Base-by-base conservation (phyloP, 306 rosid species). In the Styphnolobium japonicum region DNA sequence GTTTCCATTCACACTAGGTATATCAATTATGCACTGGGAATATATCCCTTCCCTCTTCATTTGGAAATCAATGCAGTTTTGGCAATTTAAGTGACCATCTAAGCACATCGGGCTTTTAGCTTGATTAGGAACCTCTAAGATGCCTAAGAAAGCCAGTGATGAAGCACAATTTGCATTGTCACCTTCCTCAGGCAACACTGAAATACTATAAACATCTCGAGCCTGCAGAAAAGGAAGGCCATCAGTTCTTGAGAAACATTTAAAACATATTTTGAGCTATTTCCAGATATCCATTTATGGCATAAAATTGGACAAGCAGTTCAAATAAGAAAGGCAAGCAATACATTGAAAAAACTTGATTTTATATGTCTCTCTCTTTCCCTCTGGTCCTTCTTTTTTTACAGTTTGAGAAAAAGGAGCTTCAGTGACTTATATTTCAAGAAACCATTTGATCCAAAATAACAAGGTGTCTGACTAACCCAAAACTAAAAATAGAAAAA, bases 1-100 rank as follows among this genome's bases (percentile, higher is more conserved):
- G 85, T 83, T 76, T 57, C 85, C 91, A 69, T 85, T 90, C 68
- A 83, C 94, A 70, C 77, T 76, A 78, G 89, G 89, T 42, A 89
- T 73, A 75, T 92, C 91, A 36, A 92, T 85, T 71, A 90, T 75
- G 83, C 92, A 89, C 22, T 91, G 86, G 71, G 97, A 78, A 84
- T 83, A 80, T 61, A 67, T 76, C 77, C 86, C 92, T 64, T 76
- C 71, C 6, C 67, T 80, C 71, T 85, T 82, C 89, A 84, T 84
- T 73, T 79, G 82, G 56, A 91, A 83, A 84, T 88, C 94, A 67
- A 84, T 37, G 86, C 85, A 86, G 74, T 84, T 85, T 82, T 81
- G 92, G 81, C 89, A 90, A 86, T 84, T 86, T 81, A 83, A 73
- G 56, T 77, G 79, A 39, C 86, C 49, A 64, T 89, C 93, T 69